Conservation (phyloP, 2,329 filamentous ascomycete species). For the Aspergillus ochraceus region DNA sequence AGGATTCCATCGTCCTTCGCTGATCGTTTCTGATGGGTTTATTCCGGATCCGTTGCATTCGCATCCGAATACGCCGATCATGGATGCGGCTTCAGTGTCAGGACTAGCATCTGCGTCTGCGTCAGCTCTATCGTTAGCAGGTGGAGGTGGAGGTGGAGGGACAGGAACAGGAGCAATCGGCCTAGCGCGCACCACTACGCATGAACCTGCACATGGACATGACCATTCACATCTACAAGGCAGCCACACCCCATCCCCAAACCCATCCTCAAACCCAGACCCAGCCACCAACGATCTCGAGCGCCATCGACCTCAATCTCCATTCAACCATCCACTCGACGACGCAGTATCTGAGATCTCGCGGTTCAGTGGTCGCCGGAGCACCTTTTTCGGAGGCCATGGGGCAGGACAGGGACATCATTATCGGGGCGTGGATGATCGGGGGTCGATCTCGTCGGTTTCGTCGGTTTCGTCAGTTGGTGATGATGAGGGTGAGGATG, state of each 20-base stretch:
- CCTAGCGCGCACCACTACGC: neutral
- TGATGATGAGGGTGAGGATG: slow-evolving; percentile 16
- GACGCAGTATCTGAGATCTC: slow-evolving; percentile 31
- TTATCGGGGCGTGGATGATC: slow-evolving; percentile 18
- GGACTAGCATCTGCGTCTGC: too few species aligned
- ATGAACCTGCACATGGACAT: neutral
- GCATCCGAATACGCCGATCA: neutral
- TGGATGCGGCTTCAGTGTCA: neutral
- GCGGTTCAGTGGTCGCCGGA: slow-evolving; percentile 9
- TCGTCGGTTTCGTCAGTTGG: slow-evolving; percentile 33
- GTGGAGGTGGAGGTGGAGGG: neutral
- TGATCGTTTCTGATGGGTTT: neutral
- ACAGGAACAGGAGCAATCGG: neutral
- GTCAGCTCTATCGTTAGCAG: too few species aligned
- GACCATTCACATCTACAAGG: too few species aligned
- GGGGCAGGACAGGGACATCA: neutral
- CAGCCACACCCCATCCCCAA: too few species aligned
- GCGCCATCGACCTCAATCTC: slow-evolving; percentile 17
- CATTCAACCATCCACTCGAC: slow-evolving; percentile 24
- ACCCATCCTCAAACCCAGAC: too few species aligned
- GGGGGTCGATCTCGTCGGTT: slow-evolving; percentile 34
- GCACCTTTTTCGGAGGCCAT: too few species aligned
- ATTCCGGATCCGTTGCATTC: neutral
- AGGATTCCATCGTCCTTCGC: too few species aligned
- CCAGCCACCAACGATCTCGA: too few species aligned